Evolutionary conservation across 2,329 filamentous ascomycete species (phyloP).

Genomic region (Cladobotryum mycophilum): DNA sequence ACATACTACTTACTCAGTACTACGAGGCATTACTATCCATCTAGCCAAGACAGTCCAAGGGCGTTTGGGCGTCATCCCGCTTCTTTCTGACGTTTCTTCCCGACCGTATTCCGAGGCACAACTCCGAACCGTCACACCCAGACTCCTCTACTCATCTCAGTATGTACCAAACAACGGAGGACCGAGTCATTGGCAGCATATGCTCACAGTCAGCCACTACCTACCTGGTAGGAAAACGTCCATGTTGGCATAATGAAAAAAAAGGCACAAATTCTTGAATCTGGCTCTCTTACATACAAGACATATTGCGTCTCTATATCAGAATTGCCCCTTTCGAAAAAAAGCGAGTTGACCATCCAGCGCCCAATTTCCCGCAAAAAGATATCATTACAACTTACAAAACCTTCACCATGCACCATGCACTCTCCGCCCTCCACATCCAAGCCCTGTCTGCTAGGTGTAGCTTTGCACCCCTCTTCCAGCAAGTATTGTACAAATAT

Average conservation of each 20-base stretch:
- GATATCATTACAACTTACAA: not conserved
- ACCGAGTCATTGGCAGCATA: too few relatives aligned
- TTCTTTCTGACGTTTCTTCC: not conserved
- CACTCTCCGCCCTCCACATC: not conserved
- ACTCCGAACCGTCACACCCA: not conserved
- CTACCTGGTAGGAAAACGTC: too few relatives aligned
- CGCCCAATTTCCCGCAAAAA: not conserved
- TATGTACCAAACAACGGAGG: not conserved
- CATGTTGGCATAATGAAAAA: too few relatives aligned
- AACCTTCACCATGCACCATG: too few relatives aligned
- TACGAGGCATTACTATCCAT: too few relatives aligned
- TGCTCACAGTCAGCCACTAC: too few relatives aligned
- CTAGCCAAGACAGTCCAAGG: too few relatives aligned
- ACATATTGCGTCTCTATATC: not conserved
- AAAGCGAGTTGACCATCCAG: not conserved
- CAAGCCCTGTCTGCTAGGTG: not conserved
- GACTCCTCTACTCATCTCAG: not conserved
- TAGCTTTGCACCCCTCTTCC: not conserved
- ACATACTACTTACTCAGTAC: too few relatives aligned
- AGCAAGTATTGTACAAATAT: slow-evolving; percentile 9
- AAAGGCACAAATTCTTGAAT: not conserved
- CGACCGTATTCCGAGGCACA: not conserved
- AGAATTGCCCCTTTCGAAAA: not conserved
- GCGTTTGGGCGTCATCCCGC: not conserved
- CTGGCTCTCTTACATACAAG: not conserved